phyloP scores from a whole-genome alignment of 2,329 filamentous ascomycete genomes.

The Aspergillus bombycis region DNA sequence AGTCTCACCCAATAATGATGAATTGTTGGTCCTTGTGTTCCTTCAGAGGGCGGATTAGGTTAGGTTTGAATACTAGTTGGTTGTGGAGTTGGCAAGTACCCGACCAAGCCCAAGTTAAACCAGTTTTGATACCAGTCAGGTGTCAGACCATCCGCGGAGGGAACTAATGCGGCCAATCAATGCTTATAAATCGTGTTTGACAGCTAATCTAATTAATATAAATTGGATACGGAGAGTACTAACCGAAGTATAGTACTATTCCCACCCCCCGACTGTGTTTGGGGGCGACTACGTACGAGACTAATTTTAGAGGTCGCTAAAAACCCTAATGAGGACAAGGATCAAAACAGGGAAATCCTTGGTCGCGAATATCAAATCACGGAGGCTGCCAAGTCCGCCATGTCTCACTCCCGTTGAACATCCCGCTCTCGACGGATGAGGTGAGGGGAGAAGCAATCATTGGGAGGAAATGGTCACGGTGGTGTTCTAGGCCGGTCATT shows the following conservation, averaged over 20 bases:
- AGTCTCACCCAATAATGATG: background rate
- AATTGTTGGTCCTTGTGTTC: background rate
- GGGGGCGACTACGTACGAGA: no score
- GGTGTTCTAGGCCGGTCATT: background rate
- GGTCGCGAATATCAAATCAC: background rate
- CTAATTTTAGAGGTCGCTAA: background rate
- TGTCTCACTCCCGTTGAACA: background rate
- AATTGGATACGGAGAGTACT: no score
- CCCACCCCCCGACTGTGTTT: no score
- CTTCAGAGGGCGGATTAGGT: background rate
- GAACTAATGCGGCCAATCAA: background rate
- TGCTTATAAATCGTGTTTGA: background rate
- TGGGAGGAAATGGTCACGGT: background rate
- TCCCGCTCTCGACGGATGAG: background rate
- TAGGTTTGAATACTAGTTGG: background rate
- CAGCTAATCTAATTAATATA: background rate
- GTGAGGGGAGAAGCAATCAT: background rate
- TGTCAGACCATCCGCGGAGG: background rate
- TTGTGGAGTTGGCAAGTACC: background rate
- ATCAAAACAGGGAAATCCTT: background rate
- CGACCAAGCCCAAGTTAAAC: no score
- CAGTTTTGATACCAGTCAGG: background rate
- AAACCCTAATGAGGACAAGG: background rate
- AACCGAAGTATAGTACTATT: no score
- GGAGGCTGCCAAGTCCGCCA: slow-evolving; percentile 2